These are phyloP conservation scores for Ramalina intermedia DNA, from an alignment of 495 filamentous ascomycete genomes.

Conservation along the genomic window DNA sequence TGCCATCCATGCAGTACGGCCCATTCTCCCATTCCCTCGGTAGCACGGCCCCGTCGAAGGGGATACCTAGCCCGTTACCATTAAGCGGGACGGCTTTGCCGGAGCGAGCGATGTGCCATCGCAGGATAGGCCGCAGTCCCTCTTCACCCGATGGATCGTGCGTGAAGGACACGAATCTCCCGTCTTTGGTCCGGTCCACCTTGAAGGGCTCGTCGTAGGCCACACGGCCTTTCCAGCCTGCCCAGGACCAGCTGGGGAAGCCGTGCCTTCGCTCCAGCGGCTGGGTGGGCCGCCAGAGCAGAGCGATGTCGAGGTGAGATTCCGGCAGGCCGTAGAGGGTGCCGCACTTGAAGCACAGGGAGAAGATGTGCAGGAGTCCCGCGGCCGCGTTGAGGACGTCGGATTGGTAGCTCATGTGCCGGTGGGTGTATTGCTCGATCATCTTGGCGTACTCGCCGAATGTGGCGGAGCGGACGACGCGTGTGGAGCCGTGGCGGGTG, in stretches of 20 bases:
- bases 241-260: slow-evolving; percentile 5
- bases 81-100: not conserved
- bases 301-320: not conserved
- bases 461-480: not conserved
- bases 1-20: not conserved
- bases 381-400: slow-evolving; percentile 1
- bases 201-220: slow-evolving; percentile 2
- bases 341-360: not conserved
- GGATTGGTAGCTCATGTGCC: not conserved
- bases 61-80: not conserved
- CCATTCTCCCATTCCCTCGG: not conserved
- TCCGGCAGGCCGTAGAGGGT: not conserved
- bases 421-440: not conserved
- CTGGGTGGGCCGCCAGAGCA: slow-evolving; percentile 2
- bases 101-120: not conserved
- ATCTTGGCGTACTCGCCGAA: not conserved
- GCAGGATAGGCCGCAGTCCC: not conserved
- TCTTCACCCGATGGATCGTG: not conserved
- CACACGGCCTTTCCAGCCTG: slow-evolving; percentile 3
- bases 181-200: not conserved
- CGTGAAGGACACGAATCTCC: not conserved
- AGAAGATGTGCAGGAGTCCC: not conserved
- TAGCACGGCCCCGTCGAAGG: not conserved
- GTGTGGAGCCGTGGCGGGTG: not conserved
- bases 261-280: not conserved